Conservation (phyloP, 108 stramenopile genomes). For the Chaetoceros tenuissimus region DNA sequence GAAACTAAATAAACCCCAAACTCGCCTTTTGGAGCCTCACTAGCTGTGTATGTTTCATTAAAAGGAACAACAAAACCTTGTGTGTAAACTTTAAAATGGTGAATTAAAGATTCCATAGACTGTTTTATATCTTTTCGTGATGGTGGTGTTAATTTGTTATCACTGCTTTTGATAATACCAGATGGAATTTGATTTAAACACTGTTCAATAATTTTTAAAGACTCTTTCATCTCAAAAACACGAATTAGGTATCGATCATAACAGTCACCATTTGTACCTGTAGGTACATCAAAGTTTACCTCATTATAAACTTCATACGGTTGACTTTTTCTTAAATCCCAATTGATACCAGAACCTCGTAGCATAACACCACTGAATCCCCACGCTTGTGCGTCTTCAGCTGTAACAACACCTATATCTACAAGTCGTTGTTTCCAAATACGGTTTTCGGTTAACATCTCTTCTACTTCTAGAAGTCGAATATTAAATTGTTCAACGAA, state of each 20-base stretch:
- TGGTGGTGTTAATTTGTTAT: neutral
- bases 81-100: neutral
- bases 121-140: neutral
- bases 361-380: neutral
- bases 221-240: neutral
- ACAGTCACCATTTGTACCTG: neutral
- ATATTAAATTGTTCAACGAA: neutral
- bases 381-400: neutral
- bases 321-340: slow-evolving; percentile 1
- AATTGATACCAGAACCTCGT: neutral
- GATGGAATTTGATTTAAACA: slow-evolving; percentile 1
- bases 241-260: neutral
- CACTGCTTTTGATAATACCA: neutral
- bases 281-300: neutral
- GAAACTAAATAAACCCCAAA: neutral
- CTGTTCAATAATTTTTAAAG: slow-evolving; percentile 1
- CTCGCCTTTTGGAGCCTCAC: neutral
- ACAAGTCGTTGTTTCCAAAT: neutral
- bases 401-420: neutral
- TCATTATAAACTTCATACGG: neutral
- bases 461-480: neutral
- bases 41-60: neutral
- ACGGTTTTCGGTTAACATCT: neutral
- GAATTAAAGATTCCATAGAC: neutral
- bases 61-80: neutral